Evolutionary conservation across 2,329 filamentous ascomycete species (phyloP).

Genomic region (Cyphellophora attinorum): DNA sequence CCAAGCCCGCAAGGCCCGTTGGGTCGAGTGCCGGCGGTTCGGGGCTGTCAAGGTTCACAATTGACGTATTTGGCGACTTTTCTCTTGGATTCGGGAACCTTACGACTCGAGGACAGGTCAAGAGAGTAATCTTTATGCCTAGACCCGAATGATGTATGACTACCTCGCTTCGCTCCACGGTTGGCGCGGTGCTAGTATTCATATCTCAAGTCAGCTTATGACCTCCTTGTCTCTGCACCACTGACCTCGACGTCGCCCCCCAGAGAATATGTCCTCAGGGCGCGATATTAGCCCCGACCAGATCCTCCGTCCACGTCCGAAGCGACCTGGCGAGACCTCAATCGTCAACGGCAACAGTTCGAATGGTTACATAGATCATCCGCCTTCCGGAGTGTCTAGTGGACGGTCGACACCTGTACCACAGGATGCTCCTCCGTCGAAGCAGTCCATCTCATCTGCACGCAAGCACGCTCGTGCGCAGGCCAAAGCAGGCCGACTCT

Average conservation of each 20-base stretch:
- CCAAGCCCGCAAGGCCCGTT: no score
- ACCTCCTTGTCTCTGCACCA: not conserved
- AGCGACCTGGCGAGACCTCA: conserved; percentile 1
- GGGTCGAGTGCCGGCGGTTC: no score
- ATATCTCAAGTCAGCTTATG: no score
- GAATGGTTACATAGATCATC: conserved; percentile 21
- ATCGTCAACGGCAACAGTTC: conserved; percentile 6
- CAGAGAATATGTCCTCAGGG: conserved; percentile 9
- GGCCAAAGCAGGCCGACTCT: conserved; percentile 70
- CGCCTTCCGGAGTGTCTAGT: conserved; percentile 39
- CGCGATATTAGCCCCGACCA: conserved; percentile 7
- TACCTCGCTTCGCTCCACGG: no score
- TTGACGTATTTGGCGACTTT: no score
- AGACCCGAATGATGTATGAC: no score
- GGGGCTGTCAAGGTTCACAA: no score
- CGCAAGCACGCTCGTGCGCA: conserved; percentile 75
- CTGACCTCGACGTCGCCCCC: conserved; percentile 10
- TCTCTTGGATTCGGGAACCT: no score
- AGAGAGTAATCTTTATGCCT: no score
- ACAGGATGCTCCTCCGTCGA: conserved; percentile 84
- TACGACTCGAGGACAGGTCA: no score
- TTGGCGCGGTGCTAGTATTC: no score
- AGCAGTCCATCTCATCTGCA: conserved; percentile 73
- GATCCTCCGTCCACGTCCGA: conserved; percentile 13
- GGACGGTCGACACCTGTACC: conserved; percentile 76